Evolutionary conservation across 257 asterid genomes (phyloP), one percentile per base, ranked within the genome.

Genomic region (Dorcoceras hygrometricum): DNA sequence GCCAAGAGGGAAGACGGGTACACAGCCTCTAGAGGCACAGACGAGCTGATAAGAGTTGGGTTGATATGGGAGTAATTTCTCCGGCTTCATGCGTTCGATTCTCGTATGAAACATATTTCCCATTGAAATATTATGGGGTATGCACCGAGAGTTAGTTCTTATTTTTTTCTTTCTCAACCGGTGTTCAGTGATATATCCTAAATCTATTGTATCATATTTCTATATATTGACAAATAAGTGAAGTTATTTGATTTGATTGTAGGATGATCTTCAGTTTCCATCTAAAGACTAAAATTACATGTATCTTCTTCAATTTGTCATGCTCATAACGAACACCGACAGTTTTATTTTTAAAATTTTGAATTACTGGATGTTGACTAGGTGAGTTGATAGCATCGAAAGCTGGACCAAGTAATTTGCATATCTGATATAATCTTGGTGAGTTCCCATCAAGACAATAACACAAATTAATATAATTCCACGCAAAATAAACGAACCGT

Each of bases 261-360:
- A 39, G 0, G 53, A 3, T 14, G 6, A 12, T 39, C 50, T 39
- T 39, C 50, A 12, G 50, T 58, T 62, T 75, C 61, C 75, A 76
- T 75, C 79, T 73, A 76, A 79, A 54, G 69, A 3, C 79, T 73
- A 76, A 79, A 54, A 69, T 0, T 43, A 43, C 51, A 14, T 43
- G 19, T 14, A 43, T 70, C 59, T 75, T 74, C 67, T 27, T 61
- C 4, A 14, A 31, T 23, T 67, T 70, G 60, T 69, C 50, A 57
- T 69, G 57, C 65, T 65, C 20, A 55, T 66, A 62, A 68, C 36
- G 60, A 8, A 36, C 72, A 69, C 81, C 81, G 79, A 79, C 84
- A 76, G 9, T 67, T 67, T 46, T 71, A 28, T 46, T 36, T 68
- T 36, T 18, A 25, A 31, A 55, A 34, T 54, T 31, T 29, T 34